Conservation (phyloP, 176 grass and related monocot genomes). For the Musa acuminata region DNA sequence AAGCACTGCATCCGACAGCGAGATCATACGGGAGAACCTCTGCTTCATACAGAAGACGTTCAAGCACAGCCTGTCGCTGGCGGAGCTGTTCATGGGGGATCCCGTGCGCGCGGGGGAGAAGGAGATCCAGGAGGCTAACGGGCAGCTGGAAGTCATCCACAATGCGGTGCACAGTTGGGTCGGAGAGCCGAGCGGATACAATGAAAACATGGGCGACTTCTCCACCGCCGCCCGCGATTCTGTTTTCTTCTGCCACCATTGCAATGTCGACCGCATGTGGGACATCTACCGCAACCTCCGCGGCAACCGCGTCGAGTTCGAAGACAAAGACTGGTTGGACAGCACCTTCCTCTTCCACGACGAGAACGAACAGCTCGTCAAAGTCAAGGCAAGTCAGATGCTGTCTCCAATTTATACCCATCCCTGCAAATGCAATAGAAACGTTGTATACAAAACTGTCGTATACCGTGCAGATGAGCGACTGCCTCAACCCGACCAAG, state of each 20-base stretch:
- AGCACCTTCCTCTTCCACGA: not conserved
- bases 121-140: not conserved
- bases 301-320: not conserved
- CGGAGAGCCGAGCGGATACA: not conserved
- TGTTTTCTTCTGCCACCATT: slow-evolving; percentile 14
- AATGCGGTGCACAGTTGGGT: slow-evolving; percentile 1
- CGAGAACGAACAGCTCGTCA: not conserved
- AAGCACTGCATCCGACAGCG: not conserved
- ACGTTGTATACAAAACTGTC: no score
- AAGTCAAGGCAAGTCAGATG: not conserved
- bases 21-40: not conserved
- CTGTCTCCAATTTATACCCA: not conserved
- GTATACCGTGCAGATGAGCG: not conserved
- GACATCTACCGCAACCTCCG: not conserved
- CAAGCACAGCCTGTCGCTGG: not conserved
- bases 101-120: not conserved
- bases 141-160: slow-evolving; percentile 5
- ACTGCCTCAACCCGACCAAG: slow-evolving; percentile 15
- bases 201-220: slow-evolving; percentile 1
- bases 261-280: not conserved
- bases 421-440: no score
- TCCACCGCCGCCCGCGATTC: not conserved
- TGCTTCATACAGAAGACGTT: no score
- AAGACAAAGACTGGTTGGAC: slow-evolving; percentile 7
- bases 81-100: slow-evolving; percentile 18